Conservation (phyloP, 2,329 filamentous ascomycete species). For the Raffaelea deltoideospora region DNA sequence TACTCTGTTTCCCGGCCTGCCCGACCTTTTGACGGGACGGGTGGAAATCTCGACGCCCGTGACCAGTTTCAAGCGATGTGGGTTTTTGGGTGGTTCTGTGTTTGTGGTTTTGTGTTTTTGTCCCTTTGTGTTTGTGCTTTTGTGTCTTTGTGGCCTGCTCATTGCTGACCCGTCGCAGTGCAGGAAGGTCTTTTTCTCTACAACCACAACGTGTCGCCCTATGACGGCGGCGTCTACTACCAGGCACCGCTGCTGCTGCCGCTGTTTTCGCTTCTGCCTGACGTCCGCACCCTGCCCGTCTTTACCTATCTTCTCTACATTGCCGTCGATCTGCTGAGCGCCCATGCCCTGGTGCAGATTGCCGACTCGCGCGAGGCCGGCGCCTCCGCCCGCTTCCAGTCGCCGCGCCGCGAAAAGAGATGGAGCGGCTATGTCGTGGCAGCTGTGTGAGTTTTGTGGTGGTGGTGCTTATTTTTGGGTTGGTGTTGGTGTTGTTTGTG, state of each 20-base stretch:
- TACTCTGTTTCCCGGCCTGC: constrained; percentile 65
- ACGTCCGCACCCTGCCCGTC: constrained; percentile 48
- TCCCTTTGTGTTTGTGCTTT: constrained; percentile 1
- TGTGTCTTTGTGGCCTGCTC: background rate
- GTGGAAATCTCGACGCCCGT: constrained; percentile 96
- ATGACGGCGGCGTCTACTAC: constrained; percentile 76
- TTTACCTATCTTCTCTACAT: constrained; percentile 72
- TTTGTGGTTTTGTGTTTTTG: background rate
- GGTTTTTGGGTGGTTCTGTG: constrained; percentile 20
- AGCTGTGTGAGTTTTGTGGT: constrained; percentile 47
- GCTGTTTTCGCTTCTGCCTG: constrained; percentile 77
- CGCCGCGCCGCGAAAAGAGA: constrained; percentile 56
- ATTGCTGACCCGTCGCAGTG: constrained; percentile 36
- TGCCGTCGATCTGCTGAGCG: constrained; percentile 65
- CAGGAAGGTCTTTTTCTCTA: constrained; percentile 96
- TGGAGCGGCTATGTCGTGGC: constrained; percentile 66
- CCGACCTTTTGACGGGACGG: constrained; percentile 72
- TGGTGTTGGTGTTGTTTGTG: no score
- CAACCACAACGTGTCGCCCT: constrained; percentile 89
- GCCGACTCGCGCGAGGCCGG: constrained; percentile 68
- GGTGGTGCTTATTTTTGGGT: no score
- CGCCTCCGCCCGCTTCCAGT: constrained; percentile 61
- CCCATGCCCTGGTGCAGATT: constrained; percentile 62
- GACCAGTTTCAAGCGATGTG: constrained; percentile 94
- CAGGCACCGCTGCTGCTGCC: constrained; percentile 82